Base-by-base conservation (phyloP, 495 filamentous ascomycete genomes). In the Penicillium coprophilum region DNA sequence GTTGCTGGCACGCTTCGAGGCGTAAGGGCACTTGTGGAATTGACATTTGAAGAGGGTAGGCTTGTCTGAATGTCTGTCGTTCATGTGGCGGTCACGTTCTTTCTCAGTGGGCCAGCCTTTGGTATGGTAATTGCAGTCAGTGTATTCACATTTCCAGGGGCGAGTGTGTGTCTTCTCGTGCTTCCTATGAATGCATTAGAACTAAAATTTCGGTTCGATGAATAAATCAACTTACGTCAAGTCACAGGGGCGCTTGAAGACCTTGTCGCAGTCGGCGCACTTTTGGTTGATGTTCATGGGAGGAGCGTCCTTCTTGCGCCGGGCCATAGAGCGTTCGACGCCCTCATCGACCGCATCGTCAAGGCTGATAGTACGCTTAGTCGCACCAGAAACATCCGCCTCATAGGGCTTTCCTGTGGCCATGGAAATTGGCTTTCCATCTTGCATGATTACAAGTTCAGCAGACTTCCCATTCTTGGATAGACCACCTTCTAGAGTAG, bases 71-170 rank as follows among this genome's bases (percentile, higher is more conserved):
- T 98, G 94, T 73, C 93, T 96, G 75, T 98, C 94, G 66, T 96
- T 96, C 69, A 88, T 80, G 66, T 98, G 94, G 45, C 94, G 87
- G 64, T 96, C 93, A 63, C 90, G 85, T 75, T 98, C 94, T 75
- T 98, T 98, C 74, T 96, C 92, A 3, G 94, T 97, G 6, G 94
- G 93, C 87, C 92, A 97, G 23, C 94, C 94, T 63, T 89, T 82
- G 24, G 85, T 81, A 65, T 87, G 71, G 72, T 93, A 98, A 67
- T 92, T 94, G 86, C 94, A 98, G 15, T 78, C 83, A 40, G 78
- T 61, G 6, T 88, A 79, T 3, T 84, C 80, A 71, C 94, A 98
- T 74, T 97, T 97, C 87, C 88, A 97, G 3, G 94, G 95, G 19
- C 94, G 87, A 10, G 89, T 88, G 67, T 98, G 94, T 2, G 94